Evolutionary conservation across 306 rosid genomes (phyloP).

Genomic region (Cucurbita pepo): DNA sequence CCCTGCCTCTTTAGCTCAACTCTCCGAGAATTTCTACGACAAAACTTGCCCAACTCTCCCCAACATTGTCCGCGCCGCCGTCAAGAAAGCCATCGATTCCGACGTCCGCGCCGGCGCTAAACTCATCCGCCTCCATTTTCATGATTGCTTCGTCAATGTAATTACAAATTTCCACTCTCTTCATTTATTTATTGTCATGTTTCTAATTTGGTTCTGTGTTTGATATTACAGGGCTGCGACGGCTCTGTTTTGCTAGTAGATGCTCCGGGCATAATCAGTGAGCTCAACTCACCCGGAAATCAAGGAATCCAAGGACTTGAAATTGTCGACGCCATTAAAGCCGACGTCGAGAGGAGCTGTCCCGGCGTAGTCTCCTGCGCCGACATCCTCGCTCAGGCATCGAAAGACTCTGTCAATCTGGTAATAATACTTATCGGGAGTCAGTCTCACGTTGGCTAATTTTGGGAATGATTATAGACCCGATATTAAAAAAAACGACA

Average conservation of each 20-base stretch:
- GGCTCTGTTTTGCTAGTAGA: slow-evolving; percentile 51
- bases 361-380: too few relatives aligned
- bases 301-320: slow-evolving; percentile 37
- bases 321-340: slow-evolving; percentile 52
- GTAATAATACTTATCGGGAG: too few relatives aligned
- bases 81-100: background rate
- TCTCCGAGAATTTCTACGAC: background rate
- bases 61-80: background rate
- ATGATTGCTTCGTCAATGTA: background rate
- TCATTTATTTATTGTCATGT: background rate
- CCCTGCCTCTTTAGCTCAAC: background rate
- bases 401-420: too few relatives aligned
- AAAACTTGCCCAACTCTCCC: background rate
- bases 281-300: slow-evolving; percentile 48
- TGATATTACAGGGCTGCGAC: slow-evolving; percentile 41
- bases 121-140: background rate
- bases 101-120: background rate
- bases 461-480: too few relatives aligned
- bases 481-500: too few relatives aligned
- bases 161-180: background rate
- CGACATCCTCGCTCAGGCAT: too few relatives aligned
- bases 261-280: slow-evolving; percentile 47
- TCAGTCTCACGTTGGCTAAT: too few relatives aligned
- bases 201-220: background rate
- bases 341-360: slow-evolving; percentile 22